Conservation (phyloP, 2,329 filamentous ascomycete genomes). For the Cryphonectria carpinicola region DNA sequence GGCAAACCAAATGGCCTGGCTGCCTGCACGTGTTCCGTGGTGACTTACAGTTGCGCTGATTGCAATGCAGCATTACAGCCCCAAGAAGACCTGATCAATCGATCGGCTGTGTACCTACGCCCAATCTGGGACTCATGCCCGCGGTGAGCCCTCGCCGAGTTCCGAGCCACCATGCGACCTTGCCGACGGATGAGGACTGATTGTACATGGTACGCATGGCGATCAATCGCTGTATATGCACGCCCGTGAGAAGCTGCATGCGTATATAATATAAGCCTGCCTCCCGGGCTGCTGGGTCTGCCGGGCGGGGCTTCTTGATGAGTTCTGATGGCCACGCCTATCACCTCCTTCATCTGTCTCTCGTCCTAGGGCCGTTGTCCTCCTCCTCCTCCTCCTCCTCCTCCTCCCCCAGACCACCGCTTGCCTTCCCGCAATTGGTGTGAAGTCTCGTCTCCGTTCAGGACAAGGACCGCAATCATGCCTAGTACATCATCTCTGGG, state of each 20-base stretch:
- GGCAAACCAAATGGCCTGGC: slow-evolving; percentile 25
- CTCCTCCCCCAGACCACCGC: background rate
- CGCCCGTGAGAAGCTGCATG: background rate
- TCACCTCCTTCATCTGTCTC: slow-evolving; percentile 1
- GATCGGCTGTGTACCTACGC: slow-evolving; percentile 15
- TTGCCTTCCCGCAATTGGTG: background rate
- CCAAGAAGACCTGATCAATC: slow-evolving; percentile 16
- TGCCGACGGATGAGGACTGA: background rate
- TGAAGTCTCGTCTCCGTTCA: background rate
- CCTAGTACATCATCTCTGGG: slow-evolving; percentile 14
- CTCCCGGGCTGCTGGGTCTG: background rate
- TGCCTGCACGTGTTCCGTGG: slow-evolving; percentile 24
- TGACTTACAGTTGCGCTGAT: background rate
- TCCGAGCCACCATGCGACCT: slow-evolving; percentile 18
- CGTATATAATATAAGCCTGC: slow-evolving; percentile 18
- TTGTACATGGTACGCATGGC: background rate
- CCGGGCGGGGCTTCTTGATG: background rate
- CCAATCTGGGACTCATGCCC: slow-evolving; percentile 23
- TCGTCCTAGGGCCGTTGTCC: background rate
- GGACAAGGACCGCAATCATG: slow-evolving; percentile 12
- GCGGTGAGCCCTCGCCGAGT: slow-evolving; percentile 22
- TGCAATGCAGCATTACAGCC: slow-evolving; percentile 8
- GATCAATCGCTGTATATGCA: background rate
- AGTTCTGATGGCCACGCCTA: slow-evolving; percentile 13
- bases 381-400: background rate